A percentile compares a stretch with the other conserved stretches of the same genome.
phyloP scores from a whole-genome alignment of 2,329 filamentous ascomycete genomes.

The Hymenoscyphus scutula region DNA sequence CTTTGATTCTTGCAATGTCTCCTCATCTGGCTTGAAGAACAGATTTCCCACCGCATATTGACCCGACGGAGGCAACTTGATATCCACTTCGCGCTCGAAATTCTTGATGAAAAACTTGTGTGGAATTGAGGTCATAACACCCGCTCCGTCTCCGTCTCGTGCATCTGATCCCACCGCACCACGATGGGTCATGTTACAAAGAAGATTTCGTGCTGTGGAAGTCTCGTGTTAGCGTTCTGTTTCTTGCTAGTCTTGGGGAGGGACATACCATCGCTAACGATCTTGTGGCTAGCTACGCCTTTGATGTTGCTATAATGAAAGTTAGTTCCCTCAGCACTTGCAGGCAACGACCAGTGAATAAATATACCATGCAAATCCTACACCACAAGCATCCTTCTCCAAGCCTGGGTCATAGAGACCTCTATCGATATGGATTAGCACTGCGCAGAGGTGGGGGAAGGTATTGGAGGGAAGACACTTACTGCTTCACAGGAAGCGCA shows the following conservation, averaged over 20 bases:
- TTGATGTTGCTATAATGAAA: slow-evolving; percentile 76
- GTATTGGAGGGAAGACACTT: slow-evolving; percentile 32
- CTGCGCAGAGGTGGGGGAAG: too few relatives aligned
- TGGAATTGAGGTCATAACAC: slow-evolving; percentile 99
- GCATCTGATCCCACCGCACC: slow-evolving; percentile 97
- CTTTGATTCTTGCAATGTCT: slow-evolving; percentile 86
- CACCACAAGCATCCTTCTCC: slow-evolving; percentile 99
- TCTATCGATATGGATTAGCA: slow-evolving; percentile 36
- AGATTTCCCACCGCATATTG: slow-evolving; percentile 97
- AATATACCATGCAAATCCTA: slow-evolving; percentile 90
- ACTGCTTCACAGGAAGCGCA: slow-evolving; percentile 93
- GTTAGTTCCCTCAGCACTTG: slow-evolving; percentile 24
- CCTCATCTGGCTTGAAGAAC: slow-evolving; percentile 96
- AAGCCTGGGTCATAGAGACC: slow-evolving; percentile 94
- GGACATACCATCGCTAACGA: slow-evolving; percentile 85
- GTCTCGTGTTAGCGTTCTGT: slow-evolving; percentile 36
- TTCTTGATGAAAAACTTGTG: slow-evolving; percentile 99
- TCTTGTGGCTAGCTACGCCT: slow-evolving; percentile 95
- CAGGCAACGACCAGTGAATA: not conserved
- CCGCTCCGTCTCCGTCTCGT: slow-evolving; percentile 95
- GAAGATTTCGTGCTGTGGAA: slow-evolving; percentile 73
- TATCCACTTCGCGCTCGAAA: slow-evolving; percentile 86
- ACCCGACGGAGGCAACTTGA: slow-evolving; percentile 81
- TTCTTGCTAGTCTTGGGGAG: slow-evolving; percentile 11
- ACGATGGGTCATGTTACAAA: slow-evolving; percentile 99